Conservation (phyloP, 768 basidiomycete genomes). For the Pholiota conissans region DNA sequence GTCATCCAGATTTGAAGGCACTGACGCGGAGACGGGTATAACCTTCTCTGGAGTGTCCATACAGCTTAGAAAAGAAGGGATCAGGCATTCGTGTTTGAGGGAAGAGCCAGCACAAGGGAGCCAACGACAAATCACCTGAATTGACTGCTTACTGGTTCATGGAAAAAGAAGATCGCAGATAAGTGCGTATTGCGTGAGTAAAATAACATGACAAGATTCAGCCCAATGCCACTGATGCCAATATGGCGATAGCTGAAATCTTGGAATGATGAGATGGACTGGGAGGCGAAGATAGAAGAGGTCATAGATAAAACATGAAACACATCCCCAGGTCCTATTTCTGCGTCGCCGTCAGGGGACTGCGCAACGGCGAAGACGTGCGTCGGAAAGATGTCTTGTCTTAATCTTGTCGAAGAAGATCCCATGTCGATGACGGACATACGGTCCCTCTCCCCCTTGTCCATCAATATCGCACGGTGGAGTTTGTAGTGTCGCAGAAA, state of each 20-base stretch:
- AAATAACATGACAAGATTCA: neutral
- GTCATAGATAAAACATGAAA: neutral
- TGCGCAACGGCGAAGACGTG: neutral
- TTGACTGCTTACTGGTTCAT: neutral
- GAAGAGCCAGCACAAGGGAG: neutral
- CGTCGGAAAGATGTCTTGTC: neutral
- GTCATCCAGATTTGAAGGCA: neutral
- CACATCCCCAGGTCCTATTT: neutral
- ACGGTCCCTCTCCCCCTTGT: neutral
- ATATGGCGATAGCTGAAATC: neutral
- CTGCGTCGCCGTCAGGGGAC: neutral
- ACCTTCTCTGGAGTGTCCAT: neutral
- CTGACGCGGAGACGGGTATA: neutral
- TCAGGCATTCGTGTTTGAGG: neutral
- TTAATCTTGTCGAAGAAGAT: neutral
- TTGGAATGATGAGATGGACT: neutral
- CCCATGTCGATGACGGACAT: constrained; percentile 4
- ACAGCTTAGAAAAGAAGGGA: neutral
- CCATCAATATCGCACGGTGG: constrained; percentile 1
- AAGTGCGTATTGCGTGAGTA: neutral
- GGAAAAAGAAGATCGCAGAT: neutral
- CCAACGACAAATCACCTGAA: neutral
- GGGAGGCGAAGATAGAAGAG: neutral
- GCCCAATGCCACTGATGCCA: neutral
- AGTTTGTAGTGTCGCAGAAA: neutral